Conservation (phyloP, 2,329 filamentous ascomycete species). For the Mycocentrospora acerina region DNA sequence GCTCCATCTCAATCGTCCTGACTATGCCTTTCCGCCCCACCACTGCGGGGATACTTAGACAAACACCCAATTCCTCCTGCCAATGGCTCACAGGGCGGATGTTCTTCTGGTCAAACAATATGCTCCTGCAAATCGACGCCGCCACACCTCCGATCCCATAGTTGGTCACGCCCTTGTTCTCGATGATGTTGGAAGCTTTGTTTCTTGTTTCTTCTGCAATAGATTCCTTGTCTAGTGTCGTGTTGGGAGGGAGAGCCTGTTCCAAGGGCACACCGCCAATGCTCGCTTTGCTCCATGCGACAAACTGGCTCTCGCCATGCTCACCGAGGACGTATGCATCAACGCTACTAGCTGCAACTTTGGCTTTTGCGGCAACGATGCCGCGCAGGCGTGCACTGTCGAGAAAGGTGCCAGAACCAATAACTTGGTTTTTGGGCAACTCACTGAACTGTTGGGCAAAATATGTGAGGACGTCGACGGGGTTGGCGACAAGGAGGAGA, state of each 20-base stretch:
- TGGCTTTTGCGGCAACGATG: slow-evolving; percentile 10
- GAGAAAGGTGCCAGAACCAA: slow-evolving; percentile 24
- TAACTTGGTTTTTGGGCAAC: slow-evolving; percentile 15
- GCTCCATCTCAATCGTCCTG: slow-evolving; percentile 7
- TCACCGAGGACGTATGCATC: slow-evolving; percentile 22
- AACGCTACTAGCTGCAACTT: slow-evolving; percentile 12
- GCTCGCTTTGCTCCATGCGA: slow-evolving; percentile 14
- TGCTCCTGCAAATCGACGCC: slow-evolving; percentile 17
- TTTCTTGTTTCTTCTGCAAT: slow-evolving; percentile 17
- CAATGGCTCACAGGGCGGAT: slow-evolving; percentile 15
- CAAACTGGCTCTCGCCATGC: slow-evolving; percentile 20
- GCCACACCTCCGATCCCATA: slow-evolving; percentile 22
- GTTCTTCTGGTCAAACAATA: slow-evolving; percentile 15
- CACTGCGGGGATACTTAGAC: slow-evolving; percentile 19
- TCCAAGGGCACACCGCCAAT: slow-evolving; percentile 14
- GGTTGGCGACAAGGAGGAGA: slow-evolving; percentile 23
- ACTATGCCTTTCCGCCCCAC: slow-evolving; percentile 16
- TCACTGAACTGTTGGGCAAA: slow-evolving; percentile 18
- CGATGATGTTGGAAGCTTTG: slow-evolving; percentile 16
- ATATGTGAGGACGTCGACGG: slow-evolving; percentile 23
- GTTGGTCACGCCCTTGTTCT: slow-evolving; percentile 23
- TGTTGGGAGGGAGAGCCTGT: neutral
- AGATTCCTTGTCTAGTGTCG: slow-evolving; percentile 4
- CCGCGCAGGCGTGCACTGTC: slow-evolving; percentile 20
- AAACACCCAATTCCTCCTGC: slow-evolving; percentile 13